These are phyloP conservation scores for Mrakia frigida DNA, from an alignment of 768 basidiomycete genomes.

Conservation along the genomic window DNA sequence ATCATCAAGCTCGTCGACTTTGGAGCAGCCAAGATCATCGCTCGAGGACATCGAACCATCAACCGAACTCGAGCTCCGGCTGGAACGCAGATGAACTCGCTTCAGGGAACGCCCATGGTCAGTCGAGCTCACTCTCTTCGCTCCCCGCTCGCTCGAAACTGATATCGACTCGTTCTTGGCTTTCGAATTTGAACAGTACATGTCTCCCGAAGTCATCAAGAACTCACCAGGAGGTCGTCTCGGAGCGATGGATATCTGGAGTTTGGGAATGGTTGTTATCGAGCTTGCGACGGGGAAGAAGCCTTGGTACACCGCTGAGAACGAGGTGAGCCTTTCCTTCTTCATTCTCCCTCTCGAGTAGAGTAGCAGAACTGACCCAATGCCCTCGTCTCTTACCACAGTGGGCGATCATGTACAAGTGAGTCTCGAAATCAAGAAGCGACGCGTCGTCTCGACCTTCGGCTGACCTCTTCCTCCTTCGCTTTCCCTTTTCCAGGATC, in stretches of 20 bases:
- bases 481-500: constrained; percentile 16
- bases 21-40: constrained; percentile 92
- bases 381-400: neutral
- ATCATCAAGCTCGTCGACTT: constrained; percentile 98
- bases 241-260: constrained; percentile 99
- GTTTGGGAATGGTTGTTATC: constrained; percentile 91
- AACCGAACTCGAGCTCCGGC: constrained; percentile 31
- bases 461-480: neutral
- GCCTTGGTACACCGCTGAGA: constrained; percentile 92
- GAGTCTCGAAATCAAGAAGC: neutral
- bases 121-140: neutral
- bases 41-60: constrained; percentile 41
- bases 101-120: constrained; percentile 94
- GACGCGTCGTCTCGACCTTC: neutral
- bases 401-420: constrained; percentile 53
- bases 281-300: constrained; percentile 95
- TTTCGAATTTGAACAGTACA: constrained; percentile 51
- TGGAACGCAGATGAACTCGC: constrained; percentile 55
- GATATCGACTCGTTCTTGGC: neutral
- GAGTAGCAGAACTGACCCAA: too few species aligned
- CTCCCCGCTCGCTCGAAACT: neutral
- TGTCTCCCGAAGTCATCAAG: constrained; percentile 98
- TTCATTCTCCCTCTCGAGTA: neutral
- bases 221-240: constrained; percentile 79
- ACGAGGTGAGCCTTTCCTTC: constrained; percentile 52